phyloP scores from a whole-genome alignment of 2,329 filamentous ascomycete genomes.

The Talaromyces sp. region DNA sequence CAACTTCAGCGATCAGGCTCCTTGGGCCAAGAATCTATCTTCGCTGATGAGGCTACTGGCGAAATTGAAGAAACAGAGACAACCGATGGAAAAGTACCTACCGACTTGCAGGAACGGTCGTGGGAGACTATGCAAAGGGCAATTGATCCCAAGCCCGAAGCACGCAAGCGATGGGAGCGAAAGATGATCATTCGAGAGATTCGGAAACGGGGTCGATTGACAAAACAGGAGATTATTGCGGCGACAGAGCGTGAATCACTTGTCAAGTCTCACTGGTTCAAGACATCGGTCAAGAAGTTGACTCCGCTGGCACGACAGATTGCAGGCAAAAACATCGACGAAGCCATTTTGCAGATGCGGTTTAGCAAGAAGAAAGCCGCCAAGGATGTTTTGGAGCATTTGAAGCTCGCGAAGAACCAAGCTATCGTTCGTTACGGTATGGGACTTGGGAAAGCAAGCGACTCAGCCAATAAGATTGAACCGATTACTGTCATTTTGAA shows the following conservation, averaged over 20 bases:
- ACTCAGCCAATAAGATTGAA: conserved; percentile 30
- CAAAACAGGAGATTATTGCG: conserved; percentile 65
- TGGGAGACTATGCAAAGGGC: conserved; percentile 59
- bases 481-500: conserved; percentile 67
- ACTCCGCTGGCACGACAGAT: conserved; percentile 84
- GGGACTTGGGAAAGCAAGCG: conserved; percentile 59
- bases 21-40: conserved; percentile 42
- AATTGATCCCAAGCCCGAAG: conserved; percentile 72
- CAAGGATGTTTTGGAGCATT: conserved; percentile 71
- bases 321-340: conserved; percentile 86
- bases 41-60: conserved; percentile 38
- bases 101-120: conserved; percentile 42
- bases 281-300: conserved; percentile 90
- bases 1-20: conserved; percentile 37
- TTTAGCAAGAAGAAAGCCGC: conserved; percentile 94
- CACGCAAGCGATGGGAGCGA: conserved; percentile 73
- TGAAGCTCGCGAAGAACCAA: conserved; percentile 77
- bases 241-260: conserved; percentile 61
- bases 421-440: conserved; percentile 81
- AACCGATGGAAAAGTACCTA: conserved; percentile 4
- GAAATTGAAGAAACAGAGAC: conserved; percentile 24
- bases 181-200: conserved; percentile 80
- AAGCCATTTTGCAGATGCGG: conserved; percentile 90
- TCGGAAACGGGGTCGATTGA: conserved; percentile 64
- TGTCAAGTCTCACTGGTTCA: conserved; percentile 68